Percentiles rank a stretch among this genome's conserved stretches.
phyloP scores from a whole-genome alignment of 2,329 filamentous ascomycete genomes.

The Metarhizium album region DNA sequence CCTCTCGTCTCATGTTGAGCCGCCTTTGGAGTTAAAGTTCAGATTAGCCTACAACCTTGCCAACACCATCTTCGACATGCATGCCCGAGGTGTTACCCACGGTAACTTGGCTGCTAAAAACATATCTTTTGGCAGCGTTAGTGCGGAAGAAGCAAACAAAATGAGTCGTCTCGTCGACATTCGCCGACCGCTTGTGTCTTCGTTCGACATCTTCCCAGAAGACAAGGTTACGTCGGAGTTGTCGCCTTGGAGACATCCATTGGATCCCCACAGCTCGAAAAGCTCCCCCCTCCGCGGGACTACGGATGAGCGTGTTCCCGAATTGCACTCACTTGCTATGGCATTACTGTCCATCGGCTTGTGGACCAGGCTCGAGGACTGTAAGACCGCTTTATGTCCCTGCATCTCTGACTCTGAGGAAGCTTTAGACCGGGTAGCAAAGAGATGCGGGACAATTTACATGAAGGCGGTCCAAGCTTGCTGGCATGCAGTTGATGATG shows the following conservation, averaged over 20 bases:
- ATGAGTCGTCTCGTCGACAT: conserved; percentile 50
- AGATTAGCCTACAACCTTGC: conserved; percentile 62
- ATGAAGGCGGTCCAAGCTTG: conserved; percentile 65
- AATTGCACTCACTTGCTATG: conserved; percentile 65
- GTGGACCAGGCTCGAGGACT: conserved; percentile 59
- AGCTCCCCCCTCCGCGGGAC: conserved; percentile 37
- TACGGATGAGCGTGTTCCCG: conserved; percentile 47
- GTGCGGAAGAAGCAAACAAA: conserved; percentile 29
- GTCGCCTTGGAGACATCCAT: conserved; percentile 46
- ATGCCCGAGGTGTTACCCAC: conserved; percentile 57
- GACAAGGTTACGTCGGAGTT: conserved; percentile 10
- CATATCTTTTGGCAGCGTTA: conserved; percentile 51
- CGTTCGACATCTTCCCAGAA: conserved; percentile 58
- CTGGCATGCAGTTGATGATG: conserved; percentile 58
- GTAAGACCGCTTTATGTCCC: too few relatives aligned
- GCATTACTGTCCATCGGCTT: conserved; percentile 64
- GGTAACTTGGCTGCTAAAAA: conserved; percentile 59
- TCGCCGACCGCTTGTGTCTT: conserved; percentile 57
- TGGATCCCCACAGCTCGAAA: conserved; percentile 43
- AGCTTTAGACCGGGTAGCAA: conserved; percentile 51
- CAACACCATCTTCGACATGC: conserved; percentile 63
- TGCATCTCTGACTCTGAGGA: too few relatives aligned
- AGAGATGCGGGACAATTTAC: conserved; percentile 63
- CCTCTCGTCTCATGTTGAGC: conserved; percentile 43
- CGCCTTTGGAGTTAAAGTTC: conserved; percentile 65